Conservation (phyloP, 495 filamentous ascomycete species). For the Neurospora sublineolata region DNA sequence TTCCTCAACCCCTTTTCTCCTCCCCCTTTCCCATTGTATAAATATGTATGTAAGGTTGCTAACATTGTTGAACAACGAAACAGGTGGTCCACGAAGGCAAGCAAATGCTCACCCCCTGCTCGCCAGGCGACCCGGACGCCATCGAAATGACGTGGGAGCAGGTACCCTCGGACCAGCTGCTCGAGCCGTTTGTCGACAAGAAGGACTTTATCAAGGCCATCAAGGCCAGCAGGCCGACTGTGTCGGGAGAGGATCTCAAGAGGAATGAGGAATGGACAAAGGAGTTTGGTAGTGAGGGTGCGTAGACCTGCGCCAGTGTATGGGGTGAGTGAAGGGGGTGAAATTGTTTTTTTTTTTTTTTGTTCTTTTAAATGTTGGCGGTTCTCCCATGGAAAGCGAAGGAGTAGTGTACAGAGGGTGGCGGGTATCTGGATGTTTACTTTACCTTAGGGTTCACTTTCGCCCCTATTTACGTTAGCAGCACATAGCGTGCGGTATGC, state of each 20-base stretch:
- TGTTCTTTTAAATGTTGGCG: background rate
- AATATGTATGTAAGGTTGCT: background rate
- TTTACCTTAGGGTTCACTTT: background rate
- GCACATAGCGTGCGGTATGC: background rate
- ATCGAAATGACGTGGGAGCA: constrained; percentile 90
- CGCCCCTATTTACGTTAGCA: background rate
- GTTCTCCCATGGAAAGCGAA: background rate
- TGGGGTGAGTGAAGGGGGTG: background rate
- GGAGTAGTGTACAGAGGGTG: background rate
- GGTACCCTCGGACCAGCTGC: constrained; percentile 66
- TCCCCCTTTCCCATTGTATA: background rate
- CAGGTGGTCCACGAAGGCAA: constrained; percentile 62
- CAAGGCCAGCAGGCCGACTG: constrained; percentile 75
- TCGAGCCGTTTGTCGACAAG: constrained; percentile 74
- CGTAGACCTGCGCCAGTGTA: constrained; percentile 10
- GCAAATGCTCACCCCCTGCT: constrained; percentile 82
- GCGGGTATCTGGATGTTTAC: background rate
- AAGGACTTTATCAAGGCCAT: constrained; percentile 95
- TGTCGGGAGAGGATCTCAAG: constrained; percentile 71
- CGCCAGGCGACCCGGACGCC: constrained; percentile 75
- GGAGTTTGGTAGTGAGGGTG: constrained; percentile 93
- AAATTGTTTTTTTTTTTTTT: background rate
- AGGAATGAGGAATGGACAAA: constrained; percentile 87
- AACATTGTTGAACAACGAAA: background rate
- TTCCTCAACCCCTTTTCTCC: background rate